Evolutionary conservation across 1,139 yeast genomes (phyloP).

Genomic region (Kodamaea anthophila): DNA sequence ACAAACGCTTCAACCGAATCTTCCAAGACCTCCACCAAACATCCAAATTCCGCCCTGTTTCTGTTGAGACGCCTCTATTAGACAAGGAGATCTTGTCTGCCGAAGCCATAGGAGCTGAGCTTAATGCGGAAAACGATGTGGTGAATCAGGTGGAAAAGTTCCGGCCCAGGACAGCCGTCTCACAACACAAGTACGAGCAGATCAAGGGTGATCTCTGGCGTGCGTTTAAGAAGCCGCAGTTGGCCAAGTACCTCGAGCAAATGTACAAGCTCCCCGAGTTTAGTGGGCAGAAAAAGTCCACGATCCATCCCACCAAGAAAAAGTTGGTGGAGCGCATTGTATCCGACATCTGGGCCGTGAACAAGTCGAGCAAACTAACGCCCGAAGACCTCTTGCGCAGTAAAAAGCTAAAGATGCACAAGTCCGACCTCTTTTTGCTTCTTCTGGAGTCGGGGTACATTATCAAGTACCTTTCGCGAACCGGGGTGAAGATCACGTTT

Average conservation of each 20-base stretch:
- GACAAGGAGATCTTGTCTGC: conserved; percentile 3
- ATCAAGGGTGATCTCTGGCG: conserved; percentile 11
- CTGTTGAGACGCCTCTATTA: conserved; percentile 4
- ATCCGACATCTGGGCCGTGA: conserved; percentile 34
- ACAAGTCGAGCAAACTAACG: conserved; percentile 22
- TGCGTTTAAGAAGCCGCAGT: conserved; percentile 12
- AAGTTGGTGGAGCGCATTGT: conserved; percentile 21
- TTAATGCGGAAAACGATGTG: conserved; percentile 1
- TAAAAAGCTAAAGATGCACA: conserved; percentile 29
- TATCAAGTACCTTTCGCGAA: conserved; percentile 44
- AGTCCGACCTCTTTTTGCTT: conserved; percentile 45
- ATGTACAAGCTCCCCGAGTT: conserved; percentile 8
- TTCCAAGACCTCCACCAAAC: conserved; percentile 9
- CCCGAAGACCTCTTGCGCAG: conserved; percentile 37
- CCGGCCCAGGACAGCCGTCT: conserved; percentile 9
- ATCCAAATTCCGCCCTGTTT: conserved; percentile 4
- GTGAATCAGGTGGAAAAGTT: conserved; percentile 10
- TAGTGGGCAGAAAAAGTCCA: conserved; percentile 2
- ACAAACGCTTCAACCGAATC: conserved; percentile 11
- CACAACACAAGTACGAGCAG: conserved; percentile 9
- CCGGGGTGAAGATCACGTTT: conserved; percentile 51
- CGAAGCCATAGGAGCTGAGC: conserved; percentile 1
- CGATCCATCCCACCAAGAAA: conserved; percentile 8
- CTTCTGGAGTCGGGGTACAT: conserved; percentile 42
- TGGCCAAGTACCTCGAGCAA: conserved; percentile 9